phyloP scores from a whole-genome alignment of 192 early-diverging fungal genomes.

The Phlyctochytrium arcticum region DNA sequence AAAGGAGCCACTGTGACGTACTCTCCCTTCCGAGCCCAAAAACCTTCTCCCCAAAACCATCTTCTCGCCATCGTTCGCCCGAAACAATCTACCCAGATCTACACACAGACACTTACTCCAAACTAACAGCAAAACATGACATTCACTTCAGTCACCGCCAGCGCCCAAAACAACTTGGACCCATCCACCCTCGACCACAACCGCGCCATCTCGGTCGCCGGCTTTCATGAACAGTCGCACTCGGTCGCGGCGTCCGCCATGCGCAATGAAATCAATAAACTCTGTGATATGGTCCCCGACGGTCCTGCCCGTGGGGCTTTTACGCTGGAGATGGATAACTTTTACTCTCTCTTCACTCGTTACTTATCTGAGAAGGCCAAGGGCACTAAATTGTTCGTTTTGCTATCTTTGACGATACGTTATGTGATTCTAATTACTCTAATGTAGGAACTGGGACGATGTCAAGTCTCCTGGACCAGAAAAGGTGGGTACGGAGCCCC shows the following conservation, averaged over 20 bases:
- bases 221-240: conserved; percentile 1
- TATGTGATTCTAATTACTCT: background rate
- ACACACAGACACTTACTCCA: too few relatives aligned
- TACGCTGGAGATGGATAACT: conserved; percentile 43
- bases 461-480: conserved; percentile 89
- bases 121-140: too few relatives aligned
- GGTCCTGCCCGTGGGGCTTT: conserved; percentile 51
- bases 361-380: conserved; percentile 80
- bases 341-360: conserved; percentile 57
- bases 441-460: conserved; percentile 84
- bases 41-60: too few relatives aligned
- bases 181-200: conserved; percentile 13
- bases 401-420: background rate
- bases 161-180: too few relatives aligned
- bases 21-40: too few relatives aligned
- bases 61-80: too few relatives aligned
- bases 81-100: too few relatives aligned
- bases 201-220: conserved; percentile 10
- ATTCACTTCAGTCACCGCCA: too few relatives aligned
- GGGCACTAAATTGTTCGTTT: conserved; percentile 64
- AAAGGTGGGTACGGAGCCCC: conserved; percentile 37
- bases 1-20: too few relatives aligned
- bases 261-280: conserved; percentile 67
- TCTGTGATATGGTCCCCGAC: conserved; percentile 55
- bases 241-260: conserved; percentile 33